Conservation (phyloP, 2,329 filamentous ascomycete species). For the Penicillium sp. region DNA sequence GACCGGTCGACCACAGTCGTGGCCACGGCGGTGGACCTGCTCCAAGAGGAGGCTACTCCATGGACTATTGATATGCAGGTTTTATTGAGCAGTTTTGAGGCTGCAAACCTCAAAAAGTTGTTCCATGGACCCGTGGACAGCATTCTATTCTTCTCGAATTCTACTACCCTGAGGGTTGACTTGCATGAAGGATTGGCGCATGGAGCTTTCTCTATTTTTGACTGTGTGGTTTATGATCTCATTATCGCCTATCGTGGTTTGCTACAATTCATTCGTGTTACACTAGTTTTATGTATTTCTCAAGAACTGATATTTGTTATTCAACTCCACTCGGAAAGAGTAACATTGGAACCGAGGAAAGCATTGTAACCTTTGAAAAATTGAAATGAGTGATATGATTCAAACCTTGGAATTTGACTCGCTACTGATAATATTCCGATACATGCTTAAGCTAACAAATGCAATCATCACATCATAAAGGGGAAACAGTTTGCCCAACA, state of each 20-base stretch:
- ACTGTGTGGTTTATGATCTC: background rate
- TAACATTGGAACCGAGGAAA: too few species aligned
- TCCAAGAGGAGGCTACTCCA: slow-evolving; percentile 30
- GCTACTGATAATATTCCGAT: background rate
- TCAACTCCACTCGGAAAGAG: too few species aligned
- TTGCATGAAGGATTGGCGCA: slow-evolving; percentile 6
- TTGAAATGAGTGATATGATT: background rate
- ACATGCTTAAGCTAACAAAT: slow-evolving; percentile 15
- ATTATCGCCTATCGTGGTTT: too few species aligned
- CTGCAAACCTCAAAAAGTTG: background rate
- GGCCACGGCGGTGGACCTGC: slow-evolving; percentile 20
- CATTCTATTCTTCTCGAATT: background rate
- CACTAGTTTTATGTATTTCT: too few species aligned
- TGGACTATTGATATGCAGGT: slow-evolving; percentile 40
- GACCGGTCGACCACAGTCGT: slow-evolving; percentile 31
- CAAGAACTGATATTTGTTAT: too few species aligned
- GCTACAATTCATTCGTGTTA: too few species aligned
- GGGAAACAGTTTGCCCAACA: background rate
- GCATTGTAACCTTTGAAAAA: background rate
- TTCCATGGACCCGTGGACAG: background rate
- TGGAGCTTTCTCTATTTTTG: background rate
- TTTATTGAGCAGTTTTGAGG: background rate
- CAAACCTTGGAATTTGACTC: too few species aligned
- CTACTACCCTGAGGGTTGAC: background rate
- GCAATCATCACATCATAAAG: slow-evolving; percentile 23